A percentile compares a stretch with the other conserved stretches of the same genome.
Conservation (phyloP, 2,329 filamentous ascomycete species). For the Fusarium incarnatum region DNA sequence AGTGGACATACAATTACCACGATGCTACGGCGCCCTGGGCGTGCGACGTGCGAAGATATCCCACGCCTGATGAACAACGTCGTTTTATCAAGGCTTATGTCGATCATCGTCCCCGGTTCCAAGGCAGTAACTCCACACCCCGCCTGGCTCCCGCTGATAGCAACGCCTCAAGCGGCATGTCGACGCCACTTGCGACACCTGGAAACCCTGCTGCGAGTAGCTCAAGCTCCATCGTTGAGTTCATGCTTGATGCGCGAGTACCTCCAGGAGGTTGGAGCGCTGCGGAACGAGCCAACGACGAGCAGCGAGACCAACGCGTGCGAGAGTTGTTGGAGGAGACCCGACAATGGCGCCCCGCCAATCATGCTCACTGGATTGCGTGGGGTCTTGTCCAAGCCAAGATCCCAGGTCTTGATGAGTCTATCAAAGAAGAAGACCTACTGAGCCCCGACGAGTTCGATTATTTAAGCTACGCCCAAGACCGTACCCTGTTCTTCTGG, state of each 20-base stretch:
- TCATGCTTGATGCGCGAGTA: slow-evolving; percentile 83
- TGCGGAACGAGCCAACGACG: slow-evolving; percentile 69
- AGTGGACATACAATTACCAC: slow-evolving; percentile 99
- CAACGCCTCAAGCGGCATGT: slow-evolving; percentile 45
- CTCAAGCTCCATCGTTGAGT: slow-evolving; percentile 71
- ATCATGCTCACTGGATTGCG: slow-evolving; percentile 90
- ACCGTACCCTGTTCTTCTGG: slow-evolving; percentile 93
- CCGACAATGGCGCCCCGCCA: slow-evolving; percentile 85
- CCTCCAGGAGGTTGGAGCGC: slow-evolving; percentile 64
- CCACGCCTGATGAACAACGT: slow-evolving; percentile 81
- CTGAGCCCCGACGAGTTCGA: slow-evolving; percentile 78
- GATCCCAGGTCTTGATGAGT: slow-evolving; percentile 75
- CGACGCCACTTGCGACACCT: slow-evolving; percentile 51
- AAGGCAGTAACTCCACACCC: slow-evolving; percentile 60
- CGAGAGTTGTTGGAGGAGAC: slow-evolving; percentile 81
- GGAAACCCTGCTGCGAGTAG: slow-evolving; percentile 55
- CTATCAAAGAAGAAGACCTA: slow-evolving; percentile 49
- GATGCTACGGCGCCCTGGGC: slow-evolving; percentile 72
- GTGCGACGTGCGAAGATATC: slow-evolving; percentile 78
- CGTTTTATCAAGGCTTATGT: slow-evolving; percentile 90
- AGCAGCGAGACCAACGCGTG: slow-evolving; percentile 74
- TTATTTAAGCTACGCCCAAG: slow-evolving; percentile 90
- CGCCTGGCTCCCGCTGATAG: slow-evolving; percentile 60
- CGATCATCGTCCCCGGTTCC: slow-evolving; percentile 78
- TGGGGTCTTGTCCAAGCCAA: slow-evolving; percentile 98